Conservation (phyloP, 805 yeast species). For the Metschnikowia dekortorum region DNA sequence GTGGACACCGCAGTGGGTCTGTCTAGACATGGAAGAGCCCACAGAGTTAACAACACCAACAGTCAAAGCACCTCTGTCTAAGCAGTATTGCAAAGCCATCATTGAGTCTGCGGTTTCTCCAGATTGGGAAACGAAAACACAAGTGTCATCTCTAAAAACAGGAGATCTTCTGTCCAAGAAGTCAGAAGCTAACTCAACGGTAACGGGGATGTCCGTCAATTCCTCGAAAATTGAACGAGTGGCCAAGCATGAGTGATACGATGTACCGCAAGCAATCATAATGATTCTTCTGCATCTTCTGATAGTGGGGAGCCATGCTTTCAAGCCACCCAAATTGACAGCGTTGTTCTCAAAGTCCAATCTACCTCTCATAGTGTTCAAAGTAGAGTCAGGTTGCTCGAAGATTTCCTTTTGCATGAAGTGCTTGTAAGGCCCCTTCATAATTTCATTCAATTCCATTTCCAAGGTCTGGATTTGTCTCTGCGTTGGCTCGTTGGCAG, state of each 20-base stretch:
- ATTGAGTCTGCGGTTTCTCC: conserved; percentile 99
- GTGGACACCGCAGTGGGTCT: conserved; percentile 98
- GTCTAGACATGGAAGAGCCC: conserved; percentile 95
- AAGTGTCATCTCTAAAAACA: conserved; percentile 97
- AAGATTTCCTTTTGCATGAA: conserved; percentile 98
- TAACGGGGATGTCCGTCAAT: conserved; percentile 88
- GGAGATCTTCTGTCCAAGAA: conserved; percentile 93
- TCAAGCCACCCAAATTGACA: conserved; percentile 86
- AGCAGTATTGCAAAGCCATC: conserved; percentile 90
- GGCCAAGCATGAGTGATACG: conserved; percentile 97
- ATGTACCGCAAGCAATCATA: conserved; percentile 99
- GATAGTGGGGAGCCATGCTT: conserved; percentile 77
- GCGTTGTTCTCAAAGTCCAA: conserved; percentile 78
- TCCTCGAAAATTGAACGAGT: conserved; percentile 96
- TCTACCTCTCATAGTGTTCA: conserved; percentile 99
- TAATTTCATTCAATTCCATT: conserved; percentile 93
- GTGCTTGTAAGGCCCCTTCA: conserved; percentile 95
- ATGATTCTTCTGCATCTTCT: conserved; percentile 92
- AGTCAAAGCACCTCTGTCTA: conserved; percentile 94
- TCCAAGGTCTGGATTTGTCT: conserved; percentile 96
- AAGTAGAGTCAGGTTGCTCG: conserved; percentile 97
- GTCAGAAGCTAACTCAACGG: conserved; percentile 91
- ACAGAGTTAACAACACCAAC: conserved; percentile 97
- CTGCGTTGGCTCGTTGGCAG: conserved; percentile 81
- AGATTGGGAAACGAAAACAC: conserved; percentile 95